These are phyloP conservation scores for Scleroderma bovista DNA, from an alignment of 768 basidiomycete species.

Conservation along the genomic window DNA sequence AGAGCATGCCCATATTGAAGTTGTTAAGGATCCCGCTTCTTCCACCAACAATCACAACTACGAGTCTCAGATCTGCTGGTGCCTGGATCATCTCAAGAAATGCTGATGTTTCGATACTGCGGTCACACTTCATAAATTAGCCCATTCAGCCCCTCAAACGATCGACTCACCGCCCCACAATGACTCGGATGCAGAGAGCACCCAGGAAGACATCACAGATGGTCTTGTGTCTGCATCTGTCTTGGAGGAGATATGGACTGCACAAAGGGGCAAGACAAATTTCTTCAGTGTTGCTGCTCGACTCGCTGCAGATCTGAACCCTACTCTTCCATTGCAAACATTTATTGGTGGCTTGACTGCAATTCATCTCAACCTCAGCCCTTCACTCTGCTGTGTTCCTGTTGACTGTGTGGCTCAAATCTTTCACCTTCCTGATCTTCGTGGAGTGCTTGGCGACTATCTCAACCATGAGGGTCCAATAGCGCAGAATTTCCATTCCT, in stretches of 20 bases:
- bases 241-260: neutral
- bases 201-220: neutral
- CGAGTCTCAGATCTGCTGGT: slow-evolving; percentile 27
- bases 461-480: neutral
- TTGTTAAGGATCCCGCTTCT: slow-evolving; percentile 29
- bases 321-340: slow-evolving; percentile 11
- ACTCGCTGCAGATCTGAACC: neutral
- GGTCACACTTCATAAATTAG: neutral
- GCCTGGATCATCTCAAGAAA: slow-evolving; percentile 29
- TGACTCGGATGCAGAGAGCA: slow-evolving; percentile 7
- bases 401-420: slow-evolving; percentile 18
- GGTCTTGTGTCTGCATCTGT: neutral
- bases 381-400: slow-evolving; percentile 10
- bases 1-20: slow-evolving; percentile 24
- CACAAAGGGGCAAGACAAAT: neutral
- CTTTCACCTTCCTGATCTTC: too few species aligned
- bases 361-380: slow-evolving; percentile 22
- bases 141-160: slow-evolving; percentile 10
- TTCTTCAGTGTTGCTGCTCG: neutral
- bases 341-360: slow-evolving; percentile 11
- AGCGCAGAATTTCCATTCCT: neutral
- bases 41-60: slow-evolving; percentile 23
- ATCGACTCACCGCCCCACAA: slow-evolving; percentile 1
- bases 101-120: slow-evolving; percentile 20
- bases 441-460: slow-evolving; percentile 20